Evolutionary conservation across 441 rosid species (phyloP).

Genomic region (Gossypium aridum): DNA sequence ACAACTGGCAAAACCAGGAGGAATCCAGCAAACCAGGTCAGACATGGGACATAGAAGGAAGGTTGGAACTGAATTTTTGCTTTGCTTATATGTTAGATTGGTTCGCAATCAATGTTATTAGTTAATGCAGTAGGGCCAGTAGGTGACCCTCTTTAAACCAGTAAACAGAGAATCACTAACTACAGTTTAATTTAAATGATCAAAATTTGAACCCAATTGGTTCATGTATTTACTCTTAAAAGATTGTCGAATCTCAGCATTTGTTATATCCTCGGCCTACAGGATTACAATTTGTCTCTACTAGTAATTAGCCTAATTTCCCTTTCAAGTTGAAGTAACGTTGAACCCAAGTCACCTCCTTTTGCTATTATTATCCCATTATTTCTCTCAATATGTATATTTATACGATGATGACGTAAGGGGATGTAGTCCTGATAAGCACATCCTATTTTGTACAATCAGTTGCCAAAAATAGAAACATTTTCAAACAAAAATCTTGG

Average conservation of each 20-base stretch:
- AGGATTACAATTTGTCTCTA: too few species aligned
- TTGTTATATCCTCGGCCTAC: neutral
- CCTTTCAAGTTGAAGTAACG: conserved; percentile 36
- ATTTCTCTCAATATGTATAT: too few species aligned
- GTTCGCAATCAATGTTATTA: too few species aligned
- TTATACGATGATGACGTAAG: too few species aligned
- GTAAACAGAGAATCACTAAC: too few species aligned
- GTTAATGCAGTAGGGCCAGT: too few species aligned
- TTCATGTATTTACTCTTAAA: neutral
- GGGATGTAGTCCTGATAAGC: neutral
- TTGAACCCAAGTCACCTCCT: conserved; percentile 42
- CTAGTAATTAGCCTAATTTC: neutral
- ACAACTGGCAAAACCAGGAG: neutral
- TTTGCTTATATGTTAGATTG: too few species aligned
- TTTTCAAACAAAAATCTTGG: neutral
- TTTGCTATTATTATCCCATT: neutral
- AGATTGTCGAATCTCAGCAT: neutral
- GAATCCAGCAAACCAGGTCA: neutral
- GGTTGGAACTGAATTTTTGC: neutral
- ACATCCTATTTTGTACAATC: neutral
- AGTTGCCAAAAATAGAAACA: neutral
- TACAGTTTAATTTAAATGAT: neutral
- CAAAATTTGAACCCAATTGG: neutral
- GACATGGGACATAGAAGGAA: neutral
- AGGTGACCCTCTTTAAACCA: too few species aligned